phyloP scores from a whole-genome alignment of 2,329 filamentous ascomycete species.

The Phialemoniopsis sp. region DNA sequence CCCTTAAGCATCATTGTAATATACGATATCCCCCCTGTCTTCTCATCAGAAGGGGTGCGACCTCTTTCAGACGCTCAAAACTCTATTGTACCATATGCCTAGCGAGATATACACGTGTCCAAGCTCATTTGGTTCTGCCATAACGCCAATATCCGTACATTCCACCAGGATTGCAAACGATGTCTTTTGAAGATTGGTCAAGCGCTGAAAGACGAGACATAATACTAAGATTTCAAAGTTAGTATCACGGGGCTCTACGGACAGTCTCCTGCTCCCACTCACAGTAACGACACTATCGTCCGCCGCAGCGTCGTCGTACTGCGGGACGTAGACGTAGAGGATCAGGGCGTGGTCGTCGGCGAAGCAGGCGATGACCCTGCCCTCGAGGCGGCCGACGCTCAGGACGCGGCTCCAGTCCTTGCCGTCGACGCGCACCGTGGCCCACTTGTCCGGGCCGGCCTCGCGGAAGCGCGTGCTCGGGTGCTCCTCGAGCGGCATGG shows the following conservation, averaged over 20 bases:
- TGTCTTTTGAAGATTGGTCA: too few species aligned
- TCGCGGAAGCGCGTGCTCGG: conserved; percentile 76
- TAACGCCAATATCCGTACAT: too few species aligned
- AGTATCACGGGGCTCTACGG: too few species aligned
- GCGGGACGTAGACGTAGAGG: conserved; percentile 75
- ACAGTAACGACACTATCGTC: conserved; percentile 77
- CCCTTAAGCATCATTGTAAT: too few species aligned
- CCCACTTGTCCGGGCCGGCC: conserved; percentile 78
- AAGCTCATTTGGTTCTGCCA: too few species aligned
- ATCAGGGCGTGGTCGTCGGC: conserved; percentile 76
- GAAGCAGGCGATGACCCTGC: conserved; percentile 89
- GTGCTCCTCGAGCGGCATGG: conserved; percentile 70
- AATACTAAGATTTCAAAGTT: conserved; percentile 22
- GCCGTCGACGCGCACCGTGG: conserved; percentile 85
- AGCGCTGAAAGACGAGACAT: conserved; percentile 30
- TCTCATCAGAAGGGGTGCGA: too few species aligned
- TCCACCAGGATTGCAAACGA: too few species aligned
- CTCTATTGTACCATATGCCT: too few species aligned
- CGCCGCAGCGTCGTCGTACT: conserved; percentile 59
- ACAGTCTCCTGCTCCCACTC: too few species aligned
- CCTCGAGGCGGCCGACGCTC: conserved; percentile 84
- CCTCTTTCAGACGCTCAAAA: too few species aligned
- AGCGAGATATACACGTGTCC: too few species aligned
- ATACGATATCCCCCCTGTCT: too few species aligned
- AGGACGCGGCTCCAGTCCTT: conserved; percentile 94